These are phyloP conservation scores for Gaeumannomyces sp. DNA, from an alignment of 2,329 filamentous ascomycete species.

Conservation along the genomic window DNA sequence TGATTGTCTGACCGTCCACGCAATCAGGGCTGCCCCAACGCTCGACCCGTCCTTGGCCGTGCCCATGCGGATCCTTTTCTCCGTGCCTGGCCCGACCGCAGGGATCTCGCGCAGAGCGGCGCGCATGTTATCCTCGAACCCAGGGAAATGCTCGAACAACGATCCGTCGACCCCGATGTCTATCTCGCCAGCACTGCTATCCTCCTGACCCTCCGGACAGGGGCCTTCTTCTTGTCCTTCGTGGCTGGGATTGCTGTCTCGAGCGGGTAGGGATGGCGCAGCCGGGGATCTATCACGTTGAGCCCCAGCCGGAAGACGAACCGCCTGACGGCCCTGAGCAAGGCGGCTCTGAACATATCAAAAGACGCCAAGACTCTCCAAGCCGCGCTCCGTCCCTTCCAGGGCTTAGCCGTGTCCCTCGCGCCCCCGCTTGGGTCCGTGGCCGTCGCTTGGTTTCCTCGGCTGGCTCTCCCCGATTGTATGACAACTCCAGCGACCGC, in stretches of 20 bases:
- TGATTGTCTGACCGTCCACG: slow-evolving; percentile 52
- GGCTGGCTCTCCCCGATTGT: slow-evolving; percentile 58
- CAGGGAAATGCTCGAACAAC: slow-evolving; percentile 90
- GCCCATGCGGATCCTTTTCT: slow-evolving; percentile 81
- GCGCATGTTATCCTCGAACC: slow-evolving; percentile 80
- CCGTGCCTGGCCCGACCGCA: slow-evolving; percentile 68
- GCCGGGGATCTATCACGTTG: neutral
- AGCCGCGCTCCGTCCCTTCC: too few relatives aligned
- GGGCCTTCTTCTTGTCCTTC: neutral
- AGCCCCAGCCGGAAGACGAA: neutral
- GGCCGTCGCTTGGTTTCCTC: too few relatives aligned
- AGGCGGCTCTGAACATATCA: neutral
- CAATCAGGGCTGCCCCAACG: slow-evolving; percentile 87
- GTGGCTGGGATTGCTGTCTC: neutral
- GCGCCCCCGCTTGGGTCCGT: too few relatives aligned
- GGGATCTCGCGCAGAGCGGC: slow-evolving; percentile 71
- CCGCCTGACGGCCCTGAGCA: neutral
- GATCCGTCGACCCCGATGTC: slow-evolving; percentile 92
- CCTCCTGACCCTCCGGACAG: too few relatives aligned
- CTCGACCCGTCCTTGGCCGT: slow-evolving; percentile 94
- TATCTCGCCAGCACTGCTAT: slow-evolving; percentile 25
- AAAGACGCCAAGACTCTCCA: neutral
- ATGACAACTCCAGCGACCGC: slow-evolving; percentile 80
- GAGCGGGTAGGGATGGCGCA: neutral
- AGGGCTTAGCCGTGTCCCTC: too few relatives aligned